Conservation (phyloP, 345 rosid species). For the Eucalyptus tenuipes region DNA sequence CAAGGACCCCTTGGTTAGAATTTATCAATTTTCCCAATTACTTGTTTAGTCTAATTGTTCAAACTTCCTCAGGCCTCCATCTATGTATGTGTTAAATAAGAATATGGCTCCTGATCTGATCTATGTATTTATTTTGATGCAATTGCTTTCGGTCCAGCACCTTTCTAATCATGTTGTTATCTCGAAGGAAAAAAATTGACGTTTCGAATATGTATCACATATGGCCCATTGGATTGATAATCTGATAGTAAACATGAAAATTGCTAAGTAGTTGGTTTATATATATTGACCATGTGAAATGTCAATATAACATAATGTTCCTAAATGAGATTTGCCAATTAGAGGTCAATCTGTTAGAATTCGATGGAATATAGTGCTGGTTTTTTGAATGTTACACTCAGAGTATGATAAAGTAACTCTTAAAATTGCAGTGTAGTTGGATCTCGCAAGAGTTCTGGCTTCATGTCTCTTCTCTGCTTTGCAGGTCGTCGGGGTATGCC, state of each 20-base stretch:
- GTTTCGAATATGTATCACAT: not conserved
- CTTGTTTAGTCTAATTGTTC: not conserved
- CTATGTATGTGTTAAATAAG: not conserved
- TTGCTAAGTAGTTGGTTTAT: not conserved
- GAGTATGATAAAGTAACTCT: not conserved
- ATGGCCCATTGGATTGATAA: not conserved
- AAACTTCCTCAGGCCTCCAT: not conserved
- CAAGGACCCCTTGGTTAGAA: not conserved
- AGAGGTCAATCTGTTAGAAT: not conserved
- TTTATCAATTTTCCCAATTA: not conserved
- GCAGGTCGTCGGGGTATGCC: not conserved
- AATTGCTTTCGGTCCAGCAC: not conserved
- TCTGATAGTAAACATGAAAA: not conserved
- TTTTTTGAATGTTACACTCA: not conserved
- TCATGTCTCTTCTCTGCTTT: not conserved
- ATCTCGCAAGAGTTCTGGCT: not conserved
- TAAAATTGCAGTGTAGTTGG: not conserved
- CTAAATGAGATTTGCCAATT: not conserved
- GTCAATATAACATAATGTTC: not conserved
- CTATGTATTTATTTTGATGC: not conserved
- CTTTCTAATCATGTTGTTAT: not conserved
- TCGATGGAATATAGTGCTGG: not conserved
- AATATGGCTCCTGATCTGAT: not conserved
- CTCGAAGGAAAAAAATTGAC: not conserved
- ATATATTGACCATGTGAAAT: not conserved